Percentiles rank a stretch among this genome's conserved stretches.
These are phyloP conservation scores for Rhynchospora pubera DNA, from an alignment of 176 grass and related monocot species.

Conservation along the genomic window DNA sequence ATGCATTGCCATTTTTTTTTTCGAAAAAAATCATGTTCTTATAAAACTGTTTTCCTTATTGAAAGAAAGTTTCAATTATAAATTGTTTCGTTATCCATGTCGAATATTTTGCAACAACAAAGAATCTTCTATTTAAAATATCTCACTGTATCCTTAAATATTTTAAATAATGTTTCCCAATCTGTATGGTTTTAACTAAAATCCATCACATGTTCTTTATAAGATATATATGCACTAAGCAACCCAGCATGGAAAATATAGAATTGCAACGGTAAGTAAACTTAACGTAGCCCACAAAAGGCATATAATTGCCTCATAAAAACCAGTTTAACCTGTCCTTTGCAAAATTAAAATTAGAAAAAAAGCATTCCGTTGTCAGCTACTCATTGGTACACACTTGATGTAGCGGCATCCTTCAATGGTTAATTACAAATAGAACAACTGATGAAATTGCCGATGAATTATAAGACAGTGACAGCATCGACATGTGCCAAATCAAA, in stretches of 20 bases:
- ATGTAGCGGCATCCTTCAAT: not conserved
- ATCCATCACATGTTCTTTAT: conserved; percentile 42
- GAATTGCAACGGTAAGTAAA: not conserved
- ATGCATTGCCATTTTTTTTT: too few species aligned
- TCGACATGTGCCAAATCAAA: conserved; percentile 69
- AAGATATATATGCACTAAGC: conserved; percentile 82
- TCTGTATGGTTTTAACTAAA: too few species aligned
- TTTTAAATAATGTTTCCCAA: too few species aligned
- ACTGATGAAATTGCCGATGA: conserved; percentile 70
- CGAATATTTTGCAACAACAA: too few species aligned
- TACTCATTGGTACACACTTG: not conserved
- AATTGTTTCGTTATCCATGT: too few species aligned
- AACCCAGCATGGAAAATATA: conserved; percentile 62
- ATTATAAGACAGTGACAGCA: conserved; percentile 49
- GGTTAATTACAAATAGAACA: conserved; percentile 27
- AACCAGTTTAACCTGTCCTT: not conserved
- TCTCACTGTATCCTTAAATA: too few species aligned
- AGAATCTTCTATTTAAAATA: too few species aligned
- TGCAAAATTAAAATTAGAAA: too few species aligned
- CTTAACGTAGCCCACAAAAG: not conserved
- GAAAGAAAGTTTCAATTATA: too few species aligned
- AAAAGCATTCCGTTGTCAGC: not conserved
- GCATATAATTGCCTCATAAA: not conserved
- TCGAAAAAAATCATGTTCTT: too few species aligned
- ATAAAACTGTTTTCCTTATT: too few species aligned